Evolutionary conservation across 371 early-diverging fungal species (phyloP).

Genomic region (Umbelopsis sp.): DNA sequence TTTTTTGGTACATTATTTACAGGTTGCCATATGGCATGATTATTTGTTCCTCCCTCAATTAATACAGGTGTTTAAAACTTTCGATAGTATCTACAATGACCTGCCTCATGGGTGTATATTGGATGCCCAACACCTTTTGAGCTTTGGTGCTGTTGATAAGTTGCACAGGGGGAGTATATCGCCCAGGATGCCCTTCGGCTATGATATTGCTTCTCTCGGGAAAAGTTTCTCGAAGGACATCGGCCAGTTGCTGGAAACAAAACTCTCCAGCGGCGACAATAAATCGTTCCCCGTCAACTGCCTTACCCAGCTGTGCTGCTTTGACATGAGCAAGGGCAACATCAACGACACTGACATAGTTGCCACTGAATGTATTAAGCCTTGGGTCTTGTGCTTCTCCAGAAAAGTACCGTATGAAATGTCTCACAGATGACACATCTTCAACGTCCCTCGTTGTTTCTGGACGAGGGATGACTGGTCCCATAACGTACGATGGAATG

Average conservation of each 20-base stretch:
- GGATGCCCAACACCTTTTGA: neutral
- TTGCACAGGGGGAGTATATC: neutral
- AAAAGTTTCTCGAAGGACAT: neutral
- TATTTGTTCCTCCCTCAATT: neutral
- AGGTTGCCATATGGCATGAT: too few species aligned
- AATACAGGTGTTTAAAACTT: neutral
- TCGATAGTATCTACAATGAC: neutral
- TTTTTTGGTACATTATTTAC: too few species aligned
- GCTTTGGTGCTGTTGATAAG: neutral
- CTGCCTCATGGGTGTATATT: neutral
- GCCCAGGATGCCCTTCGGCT: neutral
- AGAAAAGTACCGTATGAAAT: neutral
- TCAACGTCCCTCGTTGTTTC: neutral
- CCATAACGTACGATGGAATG: neutral
- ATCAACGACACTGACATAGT: neutral
- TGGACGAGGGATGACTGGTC: neutral
- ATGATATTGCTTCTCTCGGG: neutral
- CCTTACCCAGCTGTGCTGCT: neutral
- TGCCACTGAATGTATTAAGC: neutral
- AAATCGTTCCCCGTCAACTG: neutral
- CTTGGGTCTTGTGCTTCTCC: neutral
- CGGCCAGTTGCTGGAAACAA: neutral
- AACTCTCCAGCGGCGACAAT: neutral
- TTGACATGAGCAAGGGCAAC: neutral
- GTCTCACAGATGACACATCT: neutral